Evolutionary conservation across 352 stramenopile species (phyloP), one percentile per base, ranked within the genome.

Genomic region (Phytopythium delawarense): DNA sequence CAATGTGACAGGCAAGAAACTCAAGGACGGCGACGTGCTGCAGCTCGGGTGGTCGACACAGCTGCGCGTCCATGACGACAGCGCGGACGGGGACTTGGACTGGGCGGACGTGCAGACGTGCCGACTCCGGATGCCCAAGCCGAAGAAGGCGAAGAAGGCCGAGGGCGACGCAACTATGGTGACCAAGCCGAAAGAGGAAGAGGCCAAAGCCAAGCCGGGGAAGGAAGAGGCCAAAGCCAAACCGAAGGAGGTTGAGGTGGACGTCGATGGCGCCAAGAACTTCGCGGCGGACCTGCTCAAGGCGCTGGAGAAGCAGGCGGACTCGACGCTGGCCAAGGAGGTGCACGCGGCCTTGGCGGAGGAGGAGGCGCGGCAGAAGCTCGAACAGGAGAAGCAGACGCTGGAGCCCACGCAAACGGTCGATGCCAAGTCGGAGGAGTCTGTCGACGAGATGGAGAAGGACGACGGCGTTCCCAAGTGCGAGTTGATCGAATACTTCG

Each of bases 1-100:
- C 57, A 88, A 92, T 58, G 45, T 87, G 46, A 90, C 82, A 7
- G 79, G 75, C 8, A 92, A 90, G 64, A 75, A 89, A 40, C 55
- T 89, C 25, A 64, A 67, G 7, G 62, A 71, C 21, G 79, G 79
- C 9, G 79, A 90, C 25, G 53, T 82, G 55, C 45, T 92, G 15
- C 68, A 74, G 32, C 72, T 92, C 21, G 82, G 71, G 25, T 78
- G 78, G 59, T 71, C 88, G 21, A 63, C 79, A 42, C 66, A 67
- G 12, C 51, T 89, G 16, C 75, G 80, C 0, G 60, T 92, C 11
- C 80, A 90, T 32, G 80, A 81, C 39, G 70, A 69, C 2, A 54
- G 23, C 18, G 61, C 67, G 11, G 75, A 88, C 34, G 69, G 72
- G 23, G 79, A 84, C 71, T 71, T 81, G 25, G 66, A 83, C 37